Percentiles rank a stretch among this genome's conserved stretches.
Evolutionary conservation across 2,329 filamentous ascomycete species (phyloP).

Genomic region (Fusarium azukiicola): DNA sequence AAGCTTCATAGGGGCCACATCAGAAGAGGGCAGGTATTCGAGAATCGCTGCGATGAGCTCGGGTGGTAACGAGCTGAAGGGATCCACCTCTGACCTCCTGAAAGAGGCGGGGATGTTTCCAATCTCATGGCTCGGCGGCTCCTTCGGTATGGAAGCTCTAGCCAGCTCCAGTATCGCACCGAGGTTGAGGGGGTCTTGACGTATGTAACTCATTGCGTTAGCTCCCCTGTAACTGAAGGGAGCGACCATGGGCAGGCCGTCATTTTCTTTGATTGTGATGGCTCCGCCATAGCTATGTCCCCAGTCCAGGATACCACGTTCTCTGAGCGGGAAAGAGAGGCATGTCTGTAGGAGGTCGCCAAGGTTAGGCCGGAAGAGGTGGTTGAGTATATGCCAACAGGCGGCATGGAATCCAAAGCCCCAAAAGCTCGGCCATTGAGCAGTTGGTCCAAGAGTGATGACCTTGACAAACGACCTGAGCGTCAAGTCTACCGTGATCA

Average conservation of each 20-base stretch:
- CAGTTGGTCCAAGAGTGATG: neutral
- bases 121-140: neutral
- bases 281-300: slow-evolving; percentile 37
- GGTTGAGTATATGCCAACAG: slow-evolving; percentile 34
- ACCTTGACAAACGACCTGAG: neutral
- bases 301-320: slow-evolving; percentile 30
- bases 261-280: neutral
- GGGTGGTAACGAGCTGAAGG: slow-evolving; percentile 22
- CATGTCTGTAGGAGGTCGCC: slow-evolving; percentile 14
- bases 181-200: slow-evolving; percentile 20
- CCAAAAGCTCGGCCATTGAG: slow-evolving; percentile 18
- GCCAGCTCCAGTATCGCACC: neutral
- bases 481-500: neutral
- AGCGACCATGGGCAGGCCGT: neutral
- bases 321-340: slow-evolving; percentile 33
- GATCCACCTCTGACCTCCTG: neutral
- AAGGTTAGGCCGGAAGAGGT: slow-evolving; percentile 10
- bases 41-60: slow-evolving; percentile 30
- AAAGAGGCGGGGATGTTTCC: neutral
- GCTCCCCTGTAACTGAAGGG: neutral
- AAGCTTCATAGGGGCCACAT: slow-evolving; percentile 21
- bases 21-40: slow-evolving; percentile 10
- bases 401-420: slow-evolving; percentile 39
- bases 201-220: neutral
- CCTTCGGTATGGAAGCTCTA: neutral